phyloP scores from a whole-genome alignment of 1,139 yeast genomes.

The Candida anutae region DNA sequence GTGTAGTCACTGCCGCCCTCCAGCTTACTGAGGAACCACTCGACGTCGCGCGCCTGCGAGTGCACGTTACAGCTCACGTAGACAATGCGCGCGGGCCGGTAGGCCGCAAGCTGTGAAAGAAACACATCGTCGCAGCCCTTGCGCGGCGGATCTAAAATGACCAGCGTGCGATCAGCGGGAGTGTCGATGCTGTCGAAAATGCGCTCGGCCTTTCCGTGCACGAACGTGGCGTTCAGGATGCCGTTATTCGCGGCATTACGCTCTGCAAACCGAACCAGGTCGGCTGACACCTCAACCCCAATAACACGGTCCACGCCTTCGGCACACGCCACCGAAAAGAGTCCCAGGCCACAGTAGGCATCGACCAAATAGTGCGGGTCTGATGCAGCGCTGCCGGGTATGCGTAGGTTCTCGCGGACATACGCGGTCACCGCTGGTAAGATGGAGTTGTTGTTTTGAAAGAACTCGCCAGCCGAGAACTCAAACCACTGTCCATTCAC shows the following conservation, averaged over 20 bases:
- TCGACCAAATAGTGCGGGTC: slow-evolving; percentile 69
- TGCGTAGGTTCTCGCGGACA: slow-evolving; percentile 61
- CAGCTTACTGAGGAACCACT: slow-evolving; percentile 67
- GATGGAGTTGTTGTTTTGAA: slow-evolving; percentile 91
- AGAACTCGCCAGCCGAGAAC: slow-evolving; percentile 90
- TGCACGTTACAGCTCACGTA: slow-evolving; percentile 96
- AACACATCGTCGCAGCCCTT: slow-evolving; percentile 92
- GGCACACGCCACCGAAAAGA: slow-evolving; percentile 83
- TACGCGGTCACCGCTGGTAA: slow-evolving; percentile 74
- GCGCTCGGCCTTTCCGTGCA: slow-evolving; percentile 88
- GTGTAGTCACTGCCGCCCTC: slow-evolving; percentile 54
- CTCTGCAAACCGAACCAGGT: slow-evolving; percentile 81
- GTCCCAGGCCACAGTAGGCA: slow-evolving; percentile 96
- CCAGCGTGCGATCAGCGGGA: slow-evolving; percentile 71
- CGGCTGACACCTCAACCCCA: slow-evolving; percentile 93
- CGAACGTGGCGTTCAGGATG: slow-evolving; percentile 69
- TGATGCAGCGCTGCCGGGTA: slow-evolving; percentile 27
- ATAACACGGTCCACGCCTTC: slow-evolving; percentile 70
- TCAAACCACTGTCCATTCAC: slow-evolving; percentile 70
- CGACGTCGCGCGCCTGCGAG: slow-evolving; percentile 91
- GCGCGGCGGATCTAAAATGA: slow-evolving; percentile 93
- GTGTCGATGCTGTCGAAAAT: slow-evolving; percentile 70
- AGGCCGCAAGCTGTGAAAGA: slow-evolving; percentile 73
- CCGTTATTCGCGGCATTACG: slow-evolving; percentile 71
- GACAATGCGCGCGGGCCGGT: slow-evolving; percentile 78